Evolutionary conservation across 2,329 filamentous ascomycete species (phyloP), one percentile per base, ranked within the genome.

Genomic region (Xylaria sp.): DNA sequence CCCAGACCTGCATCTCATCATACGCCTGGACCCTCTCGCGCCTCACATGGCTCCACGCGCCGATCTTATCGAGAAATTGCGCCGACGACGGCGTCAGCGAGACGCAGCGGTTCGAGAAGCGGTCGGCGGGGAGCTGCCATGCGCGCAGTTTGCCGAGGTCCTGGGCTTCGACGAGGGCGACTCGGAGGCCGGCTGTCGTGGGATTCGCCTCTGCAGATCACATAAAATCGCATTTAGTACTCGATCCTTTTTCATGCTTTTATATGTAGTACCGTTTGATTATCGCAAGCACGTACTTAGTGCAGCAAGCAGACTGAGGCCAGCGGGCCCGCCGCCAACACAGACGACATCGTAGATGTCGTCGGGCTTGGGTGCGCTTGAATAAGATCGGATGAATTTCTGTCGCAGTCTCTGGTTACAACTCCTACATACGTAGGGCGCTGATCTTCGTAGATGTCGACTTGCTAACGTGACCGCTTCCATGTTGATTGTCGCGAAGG

Each of bases 1-100:
- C 94, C 94, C 95, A 99, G 37, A 97, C 94, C 73, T 96, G 89
- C 94, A 99, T 99, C 68, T 93, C 90, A 61, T 95, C 87, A 74
- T 97, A 99, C 0, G 87, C 83, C 76, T 97, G 92, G 39, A 94
- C 84, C 37, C 94, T 85, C 4, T 84, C 79, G 48, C 80, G 77
- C 66, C 90, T 82, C 62, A 97, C 78, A 70, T 95, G 86, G 5
- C 80, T 71, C 94, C 93, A 97, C 54, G 89, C 92, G 42, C 93
- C 94, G 62, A 96, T 94, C 3, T 82, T 79, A 70, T 90, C 81
- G 64, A 97, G 82, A 70, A 94, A 97, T 2, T 80, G 82, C n/a
- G 91, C 88, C 0, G 92, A 96, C 0, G 89, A 83, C 0, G 93
- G 93, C 0, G 94, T 99, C 59, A 99, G 81, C 54, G 93, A 97